phyloP scores from a whole-genome alignment of 208 protist species.

The Wallacemonas sp. region DNA sequence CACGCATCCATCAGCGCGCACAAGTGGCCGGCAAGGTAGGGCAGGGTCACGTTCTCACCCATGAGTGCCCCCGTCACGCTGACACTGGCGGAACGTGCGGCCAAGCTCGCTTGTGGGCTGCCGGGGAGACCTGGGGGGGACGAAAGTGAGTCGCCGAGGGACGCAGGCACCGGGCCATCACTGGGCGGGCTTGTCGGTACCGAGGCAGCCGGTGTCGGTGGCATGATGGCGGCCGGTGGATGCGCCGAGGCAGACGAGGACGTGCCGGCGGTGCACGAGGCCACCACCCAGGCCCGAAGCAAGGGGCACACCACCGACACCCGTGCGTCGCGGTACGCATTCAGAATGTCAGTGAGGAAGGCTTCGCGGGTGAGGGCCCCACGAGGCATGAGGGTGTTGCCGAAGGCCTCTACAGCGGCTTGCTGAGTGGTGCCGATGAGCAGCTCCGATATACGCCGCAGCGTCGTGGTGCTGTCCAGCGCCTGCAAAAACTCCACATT shows the following conservation, averaged over 20 bases:
- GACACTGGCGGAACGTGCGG: not conserved
- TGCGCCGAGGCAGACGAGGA: not conserved
- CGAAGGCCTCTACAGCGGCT: slow-evolving; percentile 37
- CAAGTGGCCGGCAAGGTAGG: slow-evolving; percentile 55
- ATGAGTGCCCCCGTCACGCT: slow-evolving; percentile 1
- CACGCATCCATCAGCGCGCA: slow-evolving; percentile 57
- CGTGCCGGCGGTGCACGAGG: not conserved
- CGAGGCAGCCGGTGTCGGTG: not conserved
- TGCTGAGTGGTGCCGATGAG: slow-evolving; percentile 37
- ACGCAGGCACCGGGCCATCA: not conserved
- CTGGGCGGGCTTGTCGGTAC: not conserved
- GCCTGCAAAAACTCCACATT: slow-evolving; percentile 57
- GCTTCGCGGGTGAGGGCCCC: slow-evolving; percentile 32
- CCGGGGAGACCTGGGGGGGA: no score
- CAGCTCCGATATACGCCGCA: slow-evolving; percentile 77
- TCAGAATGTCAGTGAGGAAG: slow-evolving; percentile 53
- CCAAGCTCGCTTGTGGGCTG: not conserved
- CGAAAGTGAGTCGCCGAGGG: no score
- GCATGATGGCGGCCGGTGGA: not conserved
- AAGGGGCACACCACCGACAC: slow-evolving; percentile 67
- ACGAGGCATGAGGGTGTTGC: slow-evolving; percentile 22
- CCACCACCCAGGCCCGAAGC: slow-evolving; percentile 57
- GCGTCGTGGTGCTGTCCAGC: slow-evolving; percentile 40
- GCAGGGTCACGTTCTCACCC: slow-evolving; percentile 26
- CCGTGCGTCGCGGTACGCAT: slow-evolving; percentile 63